These are phyloP conservation scores for Trichodelitschia bisporula DNA, from an alignment of 495 filamentous ascomycete genomes.

Conservation along the genomic window DNA sequence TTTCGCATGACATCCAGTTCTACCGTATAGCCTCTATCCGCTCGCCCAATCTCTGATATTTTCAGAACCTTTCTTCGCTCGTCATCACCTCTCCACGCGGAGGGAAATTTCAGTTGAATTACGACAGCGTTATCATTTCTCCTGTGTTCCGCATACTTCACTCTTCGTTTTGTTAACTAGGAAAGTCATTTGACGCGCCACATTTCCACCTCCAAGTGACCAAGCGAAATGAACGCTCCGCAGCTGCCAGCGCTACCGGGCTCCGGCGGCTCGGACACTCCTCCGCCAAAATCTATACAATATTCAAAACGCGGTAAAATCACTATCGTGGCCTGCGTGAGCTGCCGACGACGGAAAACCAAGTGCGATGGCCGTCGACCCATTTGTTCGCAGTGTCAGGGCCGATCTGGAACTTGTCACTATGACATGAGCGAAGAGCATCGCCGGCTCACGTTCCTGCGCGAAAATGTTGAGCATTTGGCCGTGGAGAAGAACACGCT, in stretches of 20 bases:
- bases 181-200: not conserved
- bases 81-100: too few species aligned
- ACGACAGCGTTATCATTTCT: not conserved
- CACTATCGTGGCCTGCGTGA: not conserved
- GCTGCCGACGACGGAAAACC: not conserved
- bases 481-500: conserved; percentile 4
- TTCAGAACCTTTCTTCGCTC: too few species aligned
- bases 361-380: conserved; percentile 7
- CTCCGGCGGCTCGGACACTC: not conserved
- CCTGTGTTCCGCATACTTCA: not conserved
- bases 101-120: not conserved
- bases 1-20: too few species aligned
- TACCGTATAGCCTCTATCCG: too few species aligned
- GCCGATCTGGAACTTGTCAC: conserved; percentile 2
- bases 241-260: not conserved
- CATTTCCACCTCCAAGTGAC: not conserved
- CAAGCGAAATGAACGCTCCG: not conserved
- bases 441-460: conserved; percentile 5
- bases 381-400: conserved; percentile 4
- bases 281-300: not conserved
- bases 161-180: not conserved
- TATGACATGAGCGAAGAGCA: conserved; percentile 9
- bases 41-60: too few species aligned
- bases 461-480: conserved; percentile 7
- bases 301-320: not conserved